phyloP scores from a whole-genome alignment of 495 filamentous ascomycete genomes.

The Tuber brumale region DNA sequence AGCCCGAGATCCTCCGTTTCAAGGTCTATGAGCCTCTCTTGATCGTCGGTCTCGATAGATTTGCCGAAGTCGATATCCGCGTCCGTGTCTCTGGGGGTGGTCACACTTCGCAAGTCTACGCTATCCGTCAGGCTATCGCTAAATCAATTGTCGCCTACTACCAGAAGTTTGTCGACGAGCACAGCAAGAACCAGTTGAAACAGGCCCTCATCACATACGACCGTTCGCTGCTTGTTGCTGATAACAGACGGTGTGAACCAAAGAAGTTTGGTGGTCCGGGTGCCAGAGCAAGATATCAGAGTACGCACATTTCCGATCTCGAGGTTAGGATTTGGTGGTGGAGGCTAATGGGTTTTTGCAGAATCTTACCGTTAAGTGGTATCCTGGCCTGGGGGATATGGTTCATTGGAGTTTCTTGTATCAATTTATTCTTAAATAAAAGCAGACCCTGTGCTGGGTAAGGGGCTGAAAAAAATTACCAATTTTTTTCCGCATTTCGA shows the following conservation, averaged over 20 bases:
- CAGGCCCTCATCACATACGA: slow-evolving; percentile 89
- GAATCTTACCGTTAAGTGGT: slow-evolving; percentile 58
- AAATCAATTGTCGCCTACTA: slow-evolving; percentile 99
- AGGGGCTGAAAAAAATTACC: background rate
- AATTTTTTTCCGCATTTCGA: background rate
- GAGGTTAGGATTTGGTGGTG: slow-evolving; percentile 45
- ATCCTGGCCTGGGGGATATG: slow-evolving; percentile 1
- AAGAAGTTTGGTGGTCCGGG: slow-evolving; percentile 92
- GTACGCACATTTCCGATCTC: slow-evolving; percentile 54
- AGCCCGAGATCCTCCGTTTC: slow-evolving; percentile 95
- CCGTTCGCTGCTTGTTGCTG: slow-evolving; percentile 92
- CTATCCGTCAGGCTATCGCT: slow-evolving; percentile 96
- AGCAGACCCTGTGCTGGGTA: background rate
- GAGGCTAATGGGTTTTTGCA: slow-evolving; percentile 7
- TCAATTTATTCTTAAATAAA: background rate
- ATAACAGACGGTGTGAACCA: slow-evolving; percentile 88
- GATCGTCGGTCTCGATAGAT: slow-evolving; percentile 92
- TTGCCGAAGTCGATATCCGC: slow-evolving; percentile 93
- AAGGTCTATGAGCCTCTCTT: slow-evolving; percentile 99
- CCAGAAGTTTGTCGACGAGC: slow-evolving; percentile 99
- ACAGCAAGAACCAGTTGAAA: slow-evolving; percentile 99
- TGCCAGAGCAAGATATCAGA: slow-evolving; percentile 95
- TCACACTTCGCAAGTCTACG: slow-evolving; percentile 97
- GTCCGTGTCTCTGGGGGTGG: slow-evolving; percentile 94
- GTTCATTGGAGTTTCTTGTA: slow-evolving; percentile 9